phyloP scores from a whole-genome alignment of 2,329 filamentous ascomycete genomes.

The Pseudodiploospora longispora region DNA sequence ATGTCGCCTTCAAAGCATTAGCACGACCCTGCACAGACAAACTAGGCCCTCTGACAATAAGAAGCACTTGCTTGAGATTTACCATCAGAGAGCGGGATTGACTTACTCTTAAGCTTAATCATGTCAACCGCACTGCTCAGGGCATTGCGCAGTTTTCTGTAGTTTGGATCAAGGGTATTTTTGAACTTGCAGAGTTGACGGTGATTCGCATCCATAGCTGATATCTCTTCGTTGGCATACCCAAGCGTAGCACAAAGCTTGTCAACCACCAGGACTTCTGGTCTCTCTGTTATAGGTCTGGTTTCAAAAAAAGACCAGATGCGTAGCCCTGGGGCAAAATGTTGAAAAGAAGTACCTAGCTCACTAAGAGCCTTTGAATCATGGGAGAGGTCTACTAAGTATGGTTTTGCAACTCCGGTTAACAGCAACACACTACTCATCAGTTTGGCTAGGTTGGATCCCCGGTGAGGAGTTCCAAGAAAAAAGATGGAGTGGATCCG shows the following conservation, averaged over 20 bases:
- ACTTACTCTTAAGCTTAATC: neutral
- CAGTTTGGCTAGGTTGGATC: constrained; percentile 1
- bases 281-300: neutral
- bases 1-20: neutral
- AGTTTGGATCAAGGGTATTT: constrained; percentile 1
- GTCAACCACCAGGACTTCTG: constrained; percentile 1
- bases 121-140: constrained; percentile 3
- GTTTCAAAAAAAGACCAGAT: constrained; percentile 8
- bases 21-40: neutral
- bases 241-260: constrained; percentile 6
- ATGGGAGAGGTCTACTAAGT: constrained; percentile 1
- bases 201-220: constrained; percentile 6
- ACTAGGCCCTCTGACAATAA: neutral
- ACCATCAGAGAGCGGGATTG: too few relatives aligned
- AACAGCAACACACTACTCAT: neutral
- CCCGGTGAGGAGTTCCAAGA: constrained; percentile 6
- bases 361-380: constrained; percentile 1
- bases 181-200: constrained; percentile 4
- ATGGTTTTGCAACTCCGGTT: constrained; percentile 4
- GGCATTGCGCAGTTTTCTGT: constrained; percentile 6
- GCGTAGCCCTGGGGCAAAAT: constrained; percentile 1
- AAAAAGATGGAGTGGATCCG: constrained; percentile 6
- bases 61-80: too few relatives aligned
- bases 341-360: constrained; percentile 4
- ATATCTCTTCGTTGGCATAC: constrained; percentile 3